phyloP scores from a whole-genome alignment of 768 basidiomycete genomes.

The Dentipellis fragilis region DNA sequence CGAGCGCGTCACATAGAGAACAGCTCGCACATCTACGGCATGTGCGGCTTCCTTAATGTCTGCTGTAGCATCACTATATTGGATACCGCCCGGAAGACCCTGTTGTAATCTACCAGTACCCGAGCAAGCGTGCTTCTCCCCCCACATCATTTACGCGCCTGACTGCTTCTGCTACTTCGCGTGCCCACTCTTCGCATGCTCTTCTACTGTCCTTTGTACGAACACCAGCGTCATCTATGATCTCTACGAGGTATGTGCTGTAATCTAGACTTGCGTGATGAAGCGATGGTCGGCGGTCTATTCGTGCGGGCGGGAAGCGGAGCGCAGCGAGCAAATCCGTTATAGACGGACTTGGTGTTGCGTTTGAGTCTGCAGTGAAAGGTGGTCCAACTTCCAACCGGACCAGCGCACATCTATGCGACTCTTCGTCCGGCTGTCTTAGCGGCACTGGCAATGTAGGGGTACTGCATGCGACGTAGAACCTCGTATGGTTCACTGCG shows the following conservation, averaged over 20 bases:
- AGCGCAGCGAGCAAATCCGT: conserved; percentile 27
- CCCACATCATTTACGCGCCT: conserved; percentile 25
- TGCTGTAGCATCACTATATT: too few relatives aligned
- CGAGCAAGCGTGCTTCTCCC: conserved; percentile 30
- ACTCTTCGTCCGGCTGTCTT: conserved; percentile 1
- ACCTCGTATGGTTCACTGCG: conserved; percentile 60
- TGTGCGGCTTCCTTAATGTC: too few relatives aligned
- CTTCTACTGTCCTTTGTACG: neutral
- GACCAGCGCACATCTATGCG: conserved; percentile 27
- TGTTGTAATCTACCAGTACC: conserved; percentile 34
- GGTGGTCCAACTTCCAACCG: conserved; percentile 20
- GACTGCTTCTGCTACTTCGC: conserved; percentile 16
- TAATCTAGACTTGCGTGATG: conserved; percentile 40
- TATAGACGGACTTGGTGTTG: conserved; percentile 8
- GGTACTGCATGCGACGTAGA: conserved; percentile 45
- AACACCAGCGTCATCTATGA: conserved; percentile 21
- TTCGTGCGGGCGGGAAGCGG: conserved; percentile 34
- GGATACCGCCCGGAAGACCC: neutral
- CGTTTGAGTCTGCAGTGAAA: neutral
- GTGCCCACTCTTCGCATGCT: neutral
- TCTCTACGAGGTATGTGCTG: conserved; percentile 58
- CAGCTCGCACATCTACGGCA: neutral
- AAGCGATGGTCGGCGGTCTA: conserved; percentile 57
- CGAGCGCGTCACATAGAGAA: neutral
- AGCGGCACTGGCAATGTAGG: conserved; percentile 20